Base-by-base conservation (phyloP, 345 rosid species). In the Acer negundo region DNA sequence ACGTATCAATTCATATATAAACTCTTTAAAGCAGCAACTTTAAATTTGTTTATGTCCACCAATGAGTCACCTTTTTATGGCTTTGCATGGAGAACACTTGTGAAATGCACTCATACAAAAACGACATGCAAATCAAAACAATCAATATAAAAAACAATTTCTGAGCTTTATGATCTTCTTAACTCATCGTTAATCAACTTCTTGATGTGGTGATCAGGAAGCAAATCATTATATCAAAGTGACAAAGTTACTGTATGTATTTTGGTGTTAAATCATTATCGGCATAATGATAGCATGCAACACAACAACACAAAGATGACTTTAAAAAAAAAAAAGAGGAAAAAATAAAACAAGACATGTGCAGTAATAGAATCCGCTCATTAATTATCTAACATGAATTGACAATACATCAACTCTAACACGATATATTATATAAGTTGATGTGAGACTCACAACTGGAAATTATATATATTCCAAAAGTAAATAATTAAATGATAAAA, bases 31-130 rank as follows among this genome's bases (percentile, higher is more conserved):
- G 22, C 2, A 62, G n/a, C 61, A 62, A 17, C 69, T 62, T 62
- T 9, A 8, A 53, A 53, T 55, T 12, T 55, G 0, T 0, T 70
- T 58, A 26, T 51, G 22, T 40, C 9, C 2, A 35, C 49, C 2
- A 56, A 56, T 72, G 51, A 56, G 26, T 64, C 62, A 2, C 61
- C 77, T 46, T 73, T 73, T n/a, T 44, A 38, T 38, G 9, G 8
- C 22, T 61, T 24, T 62, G n/a, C 44, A 46, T 10, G 62, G 31
- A 62, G 46, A 62, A 17, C 59, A 74, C 59, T 62, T 19, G 59
- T 46, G 46, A 74, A 63, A 62, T 74, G 61, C 62, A 26, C 69
- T 74, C 6, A 63, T 46, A 63, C 61, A 62, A 74, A 63, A 74
- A 62, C 46, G 19, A 62, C 68, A 62, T 23, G 58, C 69, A 22